Conservation (phyloP, 225 moss, liverwort and hornwort genomes). For the Polytrichum commune region DNA sequence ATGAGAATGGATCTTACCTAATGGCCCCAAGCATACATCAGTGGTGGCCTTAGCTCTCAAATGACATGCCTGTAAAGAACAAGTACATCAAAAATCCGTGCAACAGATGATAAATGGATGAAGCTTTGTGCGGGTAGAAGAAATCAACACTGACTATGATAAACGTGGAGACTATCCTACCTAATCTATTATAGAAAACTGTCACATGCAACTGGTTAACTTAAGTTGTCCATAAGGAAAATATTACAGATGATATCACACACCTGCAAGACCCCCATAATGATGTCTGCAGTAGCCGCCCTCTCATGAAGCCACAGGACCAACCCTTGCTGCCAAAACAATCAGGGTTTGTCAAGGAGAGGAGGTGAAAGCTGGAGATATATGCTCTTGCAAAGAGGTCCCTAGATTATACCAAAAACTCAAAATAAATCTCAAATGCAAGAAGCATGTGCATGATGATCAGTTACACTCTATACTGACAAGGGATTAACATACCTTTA, state of each 20-base stretch:
- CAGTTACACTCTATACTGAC: too few relatives aligned
- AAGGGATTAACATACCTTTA: too few relatives aligned
- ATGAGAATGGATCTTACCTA: conserved; percentile 20
- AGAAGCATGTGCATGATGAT: too few relatives aligned
- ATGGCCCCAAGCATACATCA: conserved; percentile 14
- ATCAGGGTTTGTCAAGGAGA: conserved; percentile 9
- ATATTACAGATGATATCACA: neutral
- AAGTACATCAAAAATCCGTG: neutral
- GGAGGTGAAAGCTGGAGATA: neutral
- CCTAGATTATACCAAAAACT: too few relatives aligned
- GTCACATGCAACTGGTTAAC: too few relatives aligned
- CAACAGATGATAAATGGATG: neutral
- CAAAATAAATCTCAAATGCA: too few relatives aligned
- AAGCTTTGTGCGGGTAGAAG: too few relatives aligned
- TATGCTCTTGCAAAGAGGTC: neutral
- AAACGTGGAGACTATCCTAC: too few relatives aligned
- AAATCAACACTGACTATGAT: too few relatives aligned
- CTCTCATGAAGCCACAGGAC: conserved; percentile 73
- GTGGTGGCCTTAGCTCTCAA: conserved; percentile 37
- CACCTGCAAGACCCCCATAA: conserved; percentile 84
- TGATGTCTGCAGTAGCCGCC: conserved; percentile 63
- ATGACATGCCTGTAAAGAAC: conserved; percentile 33
- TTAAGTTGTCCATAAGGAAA: too few relatives aligned
- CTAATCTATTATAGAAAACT: too few relatives aligned
- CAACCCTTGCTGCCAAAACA: conserved; percentile 54